phyloP scores from a whole-genome alignment of 208 protist genomes.

The Ichthyophonus hoferi region DNA sequence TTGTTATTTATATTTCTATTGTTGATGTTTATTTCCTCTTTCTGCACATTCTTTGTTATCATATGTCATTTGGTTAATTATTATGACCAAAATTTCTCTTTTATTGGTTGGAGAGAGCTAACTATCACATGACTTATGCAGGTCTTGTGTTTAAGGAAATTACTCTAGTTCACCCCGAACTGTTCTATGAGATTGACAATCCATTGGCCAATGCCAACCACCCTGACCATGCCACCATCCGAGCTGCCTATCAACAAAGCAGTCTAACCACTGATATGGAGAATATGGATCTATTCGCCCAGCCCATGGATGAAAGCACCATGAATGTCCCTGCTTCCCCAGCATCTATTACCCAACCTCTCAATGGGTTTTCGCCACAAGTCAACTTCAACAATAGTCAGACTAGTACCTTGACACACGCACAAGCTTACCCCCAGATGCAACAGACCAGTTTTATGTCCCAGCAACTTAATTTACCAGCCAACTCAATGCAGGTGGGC shows the following conservation, averaged over 20 bases:
- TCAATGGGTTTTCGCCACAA: too few relatives aligned
- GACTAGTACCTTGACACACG: too few relatives aligned
- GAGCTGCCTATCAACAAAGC: not conserved
- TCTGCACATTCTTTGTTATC: not conserved
- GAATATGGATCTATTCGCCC: not conserved
- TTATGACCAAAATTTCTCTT: not conserved
- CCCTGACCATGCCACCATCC: not conserved
- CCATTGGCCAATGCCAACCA: not conserved
- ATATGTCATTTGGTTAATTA: not conserved
- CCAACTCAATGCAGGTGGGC: too few relatives aligned
- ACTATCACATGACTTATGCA: too few relatives aligned
- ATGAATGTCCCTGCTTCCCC: too few relatives aligned
- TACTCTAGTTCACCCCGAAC: not conserved
- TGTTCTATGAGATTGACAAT: not conserved
- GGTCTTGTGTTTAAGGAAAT: constrained; percentile 27
- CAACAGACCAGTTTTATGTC: too few relatives aligned
- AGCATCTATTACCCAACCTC: too few relatives aligned
- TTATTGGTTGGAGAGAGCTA: too few relatives aligned
- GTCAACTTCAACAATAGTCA: too few relatives aligned
- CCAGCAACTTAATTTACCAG: too few relatives aligned
- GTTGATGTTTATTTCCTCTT: not conserved
- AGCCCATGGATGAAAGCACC: too few relatives aligned
- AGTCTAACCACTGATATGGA: not conserved
- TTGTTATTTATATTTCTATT: not conserved
- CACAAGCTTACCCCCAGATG: too few relatives aligned